Evolutionary conservation across 2,329 filamentous ascomycete species (phyloP), one percentile per base, ranked within the genome.

Genomic region (Malbranchea cinnamomea): DNA sequence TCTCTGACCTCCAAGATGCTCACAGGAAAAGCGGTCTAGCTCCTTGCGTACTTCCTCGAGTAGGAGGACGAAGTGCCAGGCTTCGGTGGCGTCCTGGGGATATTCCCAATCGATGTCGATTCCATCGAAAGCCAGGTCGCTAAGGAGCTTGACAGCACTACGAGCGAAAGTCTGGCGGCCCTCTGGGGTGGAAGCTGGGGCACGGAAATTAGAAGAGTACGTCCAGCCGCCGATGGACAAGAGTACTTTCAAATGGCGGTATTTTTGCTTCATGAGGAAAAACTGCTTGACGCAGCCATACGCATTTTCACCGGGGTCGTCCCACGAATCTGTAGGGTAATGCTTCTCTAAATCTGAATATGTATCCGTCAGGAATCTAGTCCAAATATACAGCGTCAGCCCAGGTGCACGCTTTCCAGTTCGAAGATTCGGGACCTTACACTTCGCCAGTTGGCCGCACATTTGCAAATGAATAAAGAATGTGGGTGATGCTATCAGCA

Each of bases 381-480:
- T n/a, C n/a, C n/a, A n/a, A n/a, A n/a, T n/a, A n/a, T n/a, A n/a
- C n/a, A n/a, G n/a, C n/a, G n/a, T n/a, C n/a, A n/a, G n/a, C n/a
- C n/a, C n/a, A n/a, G n/a, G n/a, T n/a, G n/a, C n/a, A n/a, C n/a
- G n/a, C n/a, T n/a, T n/a, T n/a, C n/a, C n/a, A n/a, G n/a, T n/a
- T n/a, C n/a, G n/a, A n/a, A 11, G 13, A 20, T 15, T 16, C 12
- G 8, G n/a, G 9, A 10, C 21, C 33, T 13, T 35, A 79, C 54
- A 91, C 83, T 55, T 91, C 81, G 30, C 85, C 87, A 19, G 68
- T 73, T 2, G 75, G 66, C 4, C 71, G 69, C 35, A 93, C 71
- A 50, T 94, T 91, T 47, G 82, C 87, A 56, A 95, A 95, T 7
- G 85, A 68, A 45, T 94, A 94, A 12, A 94, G 71, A 4, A 95